These are phyloP conservation scores for Neurospora sp. DNA, from an alignment of 495 filamentous ascomycete species.

Conservation along the genomic window DNA sequence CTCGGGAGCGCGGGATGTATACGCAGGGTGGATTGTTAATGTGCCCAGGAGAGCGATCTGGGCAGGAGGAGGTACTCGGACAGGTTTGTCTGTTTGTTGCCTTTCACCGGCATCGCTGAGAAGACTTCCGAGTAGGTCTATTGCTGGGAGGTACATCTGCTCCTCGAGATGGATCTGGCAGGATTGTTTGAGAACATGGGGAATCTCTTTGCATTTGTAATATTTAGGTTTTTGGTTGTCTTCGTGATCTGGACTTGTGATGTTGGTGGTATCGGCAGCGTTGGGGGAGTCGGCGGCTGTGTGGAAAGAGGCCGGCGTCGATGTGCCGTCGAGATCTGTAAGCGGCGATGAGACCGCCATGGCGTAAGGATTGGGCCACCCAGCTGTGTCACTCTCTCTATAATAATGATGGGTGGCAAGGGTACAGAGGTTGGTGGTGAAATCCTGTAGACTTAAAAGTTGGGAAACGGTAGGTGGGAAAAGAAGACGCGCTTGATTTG, in stretches of 20 bases:
- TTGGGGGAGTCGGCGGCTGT: constrained; percentile 11
- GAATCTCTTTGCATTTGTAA: constrained; percentile 42
- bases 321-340: constrained; percentile 9
- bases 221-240: constrained; percentile 25
- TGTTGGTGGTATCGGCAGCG: constrained; percentile 9
- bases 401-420: neutral
- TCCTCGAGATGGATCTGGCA: constrained; percentile 69
- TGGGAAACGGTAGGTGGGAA: neutral
- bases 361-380: neutral
- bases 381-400: neutral
- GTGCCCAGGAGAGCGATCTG: constrained; percentile 61
- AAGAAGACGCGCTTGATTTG: neutral
- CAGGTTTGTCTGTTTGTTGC: constrained; percentile 23
- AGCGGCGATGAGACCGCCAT: constrained; percentile 10
- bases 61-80: constrained; percentile 37
- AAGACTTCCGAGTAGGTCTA: constrained; percentile 56
- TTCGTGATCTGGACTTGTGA: constrained; percentile 11
- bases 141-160: constrained; percentile 56
- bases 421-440: neutral
- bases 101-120: constrained; percentile 41
- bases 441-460: neutral
- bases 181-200: constrained; percentile 53
- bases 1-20: constrained; percentile 41
- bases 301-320: constrained; percentile 12
- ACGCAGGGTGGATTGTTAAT: constrained; percentile 57